Evolutionary conservation across 2,329 filamentous ascomycete genomes (phyloP).

Genomic region (Curvularia verruculosa): DNA sequence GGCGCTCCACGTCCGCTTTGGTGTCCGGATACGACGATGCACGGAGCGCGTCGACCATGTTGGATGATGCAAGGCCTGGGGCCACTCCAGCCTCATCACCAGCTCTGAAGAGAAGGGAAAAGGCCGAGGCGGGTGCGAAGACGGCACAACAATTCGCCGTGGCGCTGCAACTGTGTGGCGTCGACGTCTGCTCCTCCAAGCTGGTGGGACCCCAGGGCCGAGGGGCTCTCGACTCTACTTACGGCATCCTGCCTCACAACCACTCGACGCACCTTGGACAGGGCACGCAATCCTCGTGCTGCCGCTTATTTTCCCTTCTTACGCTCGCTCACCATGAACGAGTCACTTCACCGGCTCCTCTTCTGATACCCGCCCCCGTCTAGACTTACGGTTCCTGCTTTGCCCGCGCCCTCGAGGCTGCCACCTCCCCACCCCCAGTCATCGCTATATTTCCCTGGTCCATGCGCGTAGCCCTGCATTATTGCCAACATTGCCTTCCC

Average conservation of each 20-base stretch:
- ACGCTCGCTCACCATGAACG: constrained; percentile 9
- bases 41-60: neutral
- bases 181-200: neutral
- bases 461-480: constrained; percentile 15
- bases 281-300: neutral
- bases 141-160: constrained; percentile 18
- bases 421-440: neutral
- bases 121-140: neutral
- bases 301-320: constrained; percentile 6
- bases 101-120: neutral
- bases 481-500: constrained; percentile 4
- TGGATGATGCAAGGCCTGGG: neutral
- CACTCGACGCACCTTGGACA: constrained; percentile 1
- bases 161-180: constrained; percentile 12
- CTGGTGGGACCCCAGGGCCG: constrained; percentile 20
- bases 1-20: neutral
- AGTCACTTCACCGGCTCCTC: constrained; percentile 2
- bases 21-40: neutral
- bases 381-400: neutral
- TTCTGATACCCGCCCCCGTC: constrained; percentile 9
- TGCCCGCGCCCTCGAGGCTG: constrained; percentile 4
- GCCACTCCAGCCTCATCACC: neutral
- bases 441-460: constrained; percentile 3
- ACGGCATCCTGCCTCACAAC: constrained; percentile 21
- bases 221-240: constrained; percentile 18